These are phyloP conservation scores for Comarum palustre DNA, from an alignment of 306 rosid species.

Conservation along the genomic window DNA sequence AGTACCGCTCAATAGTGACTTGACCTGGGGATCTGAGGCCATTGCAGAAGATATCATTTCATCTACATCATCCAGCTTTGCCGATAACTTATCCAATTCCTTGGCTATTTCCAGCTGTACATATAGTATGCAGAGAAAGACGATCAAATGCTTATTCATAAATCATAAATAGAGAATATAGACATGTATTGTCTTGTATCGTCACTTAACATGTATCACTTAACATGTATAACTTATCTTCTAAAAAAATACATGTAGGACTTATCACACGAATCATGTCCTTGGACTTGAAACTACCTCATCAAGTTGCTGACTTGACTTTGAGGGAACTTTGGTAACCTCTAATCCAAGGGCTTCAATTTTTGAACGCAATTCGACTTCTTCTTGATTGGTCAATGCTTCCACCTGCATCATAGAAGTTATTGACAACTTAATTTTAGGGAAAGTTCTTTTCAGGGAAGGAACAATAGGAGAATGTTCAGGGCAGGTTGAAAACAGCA, in stretches of 20 bases:
- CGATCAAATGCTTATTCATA: background rate
- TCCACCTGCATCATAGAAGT: conserved; percentile 56
- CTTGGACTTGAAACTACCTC: conserved; percentile 47
- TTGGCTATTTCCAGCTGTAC: conserved; percentile 74
- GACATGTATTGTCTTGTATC: background rate
- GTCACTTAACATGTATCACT: background rate
- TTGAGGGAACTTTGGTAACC: conserved; percentile 81
- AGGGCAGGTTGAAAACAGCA: background rate
- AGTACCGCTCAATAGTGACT: conserved; percentile 71
- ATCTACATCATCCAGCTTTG: conserved; percentile 77
- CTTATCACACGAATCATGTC: conserved; percentile 1
- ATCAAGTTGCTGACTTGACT: conserved; percentile 54
- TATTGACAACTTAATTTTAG: conserved; percentile 9
- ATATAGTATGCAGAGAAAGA: conserved; percentile 7
- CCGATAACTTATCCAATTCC: conserved; percentile 81
- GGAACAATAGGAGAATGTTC: background rate
- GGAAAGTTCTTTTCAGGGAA: background rate
- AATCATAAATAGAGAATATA: background rate
- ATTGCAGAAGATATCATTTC: conserved; percentile 83
- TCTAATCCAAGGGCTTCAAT: conserved; percentile 92
- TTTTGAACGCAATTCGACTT: conserved; percentile 83
- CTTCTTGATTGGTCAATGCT: conserved; percentile 79
- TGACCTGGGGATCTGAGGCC: conserved; percentile 87
- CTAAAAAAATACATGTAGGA: too few relatives aligned
- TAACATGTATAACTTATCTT: too few relatives aligned